These are phyloP conservation scores for Phaeotremella skinneri DNA, from an alignment of 768 basidiomycete species.

Conservation along the genomic window DNA sequence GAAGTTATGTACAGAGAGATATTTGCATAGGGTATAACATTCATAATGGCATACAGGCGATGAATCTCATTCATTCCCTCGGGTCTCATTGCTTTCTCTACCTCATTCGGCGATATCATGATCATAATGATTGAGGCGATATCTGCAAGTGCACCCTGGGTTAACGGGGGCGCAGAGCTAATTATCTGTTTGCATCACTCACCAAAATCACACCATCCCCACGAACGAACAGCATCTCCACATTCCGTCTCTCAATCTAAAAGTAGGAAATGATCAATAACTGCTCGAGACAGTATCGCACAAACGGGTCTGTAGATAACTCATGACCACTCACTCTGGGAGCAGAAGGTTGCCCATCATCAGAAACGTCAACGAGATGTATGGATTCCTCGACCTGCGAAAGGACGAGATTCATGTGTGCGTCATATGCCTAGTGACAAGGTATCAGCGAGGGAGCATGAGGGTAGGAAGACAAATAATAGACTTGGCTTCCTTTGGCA, in stretches of 20 bases:
- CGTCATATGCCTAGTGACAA: conserved; percentile 84
- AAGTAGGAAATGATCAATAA: neutral
- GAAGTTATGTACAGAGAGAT: no score
- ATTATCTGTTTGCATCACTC: conserved; percentile 10
- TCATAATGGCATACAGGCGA: neutral
- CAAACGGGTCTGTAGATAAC: neutral
- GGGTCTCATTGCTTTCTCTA: neutral
- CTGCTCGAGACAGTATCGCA: neutral
- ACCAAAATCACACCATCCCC: conserved; percentile 97
- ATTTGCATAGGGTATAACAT: neutral
- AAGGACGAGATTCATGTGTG: conserved; percentile 99
- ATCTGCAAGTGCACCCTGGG: neutral
- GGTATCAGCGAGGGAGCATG: neutral
- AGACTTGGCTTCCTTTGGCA: no score
- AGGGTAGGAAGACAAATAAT: neutral
- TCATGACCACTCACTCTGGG: conserved; percentile 54
- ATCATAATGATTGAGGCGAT: conserved; percentile 1
- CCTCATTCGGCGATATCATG: neutral
- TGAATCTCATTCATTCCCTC: neutral
- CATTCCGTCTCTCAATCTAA: conserved; percentile 60
- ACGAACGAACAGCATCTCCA: conserved; percentile 97
- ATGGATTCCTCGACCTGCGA: conserved; percentile 97
- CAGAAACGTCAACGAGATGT: conserved; percentile 85
- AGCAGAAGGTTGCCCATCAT: conserved; percentile 56
- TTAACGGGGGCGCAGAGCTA: neutral